Conservation (phyloP, 345 rosid genomes). For the Diplotaxis tenuifolia region DNA sequence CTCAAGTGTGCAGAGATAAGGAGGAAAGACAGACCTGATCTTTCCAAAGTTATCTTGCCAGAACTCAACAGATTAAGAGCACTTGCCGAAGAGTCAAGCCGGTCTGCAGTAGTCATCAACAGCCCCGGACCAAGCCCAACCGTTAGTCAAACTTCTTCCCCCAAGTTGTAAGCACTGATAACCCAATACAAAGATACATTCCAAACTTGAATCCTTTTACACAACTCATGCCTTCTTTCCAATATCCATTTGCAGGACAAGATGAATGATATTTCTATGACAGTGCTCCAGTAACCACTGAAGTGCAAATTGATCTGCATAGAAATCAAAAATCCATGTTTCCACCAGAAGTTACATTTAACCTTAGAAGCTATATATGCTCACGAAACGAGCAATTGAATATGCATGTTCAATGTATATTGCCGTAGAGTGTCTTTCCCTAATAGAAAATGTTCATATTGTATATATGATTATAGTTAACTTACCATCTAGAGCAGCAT, state of each 20-base stretch:
- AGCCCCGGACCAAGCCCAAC: slow-evolving; percentile 41
- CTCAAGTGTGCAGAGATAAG: slow-evolving; percentile 73
- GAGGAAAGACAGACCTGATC: slow-evolving; percentile 80
- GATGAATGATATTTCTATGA: slow-evolving; percentile 8
- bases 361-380: background rate
- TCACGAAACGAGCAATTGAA: slow-evolving; percentile 9
- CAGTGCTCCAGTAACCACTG: background rate
- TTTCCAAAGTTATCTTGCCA: slow-evolving; percentile 64
- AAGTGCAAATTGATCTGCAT: slow-evolving; percentile 11
- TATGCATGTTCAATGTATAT: slow-evolving; percentile 7
- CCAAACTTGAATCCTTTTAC: slow-evolving; percentile 10
- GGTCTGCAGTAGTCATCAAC: slow-evolving; percentile 24
- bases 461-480: slow-evolving; percentile 23
- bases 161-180: slow-evolving; percentile 25
- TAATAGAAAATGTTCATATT: slow-evolving; percentile 14
- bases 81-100: slow-evolving; percentile 53
- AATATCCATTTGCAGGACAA: slow-evolving; percentile 23
- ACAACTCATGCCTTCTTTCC: slow-evolving; percentile 1
- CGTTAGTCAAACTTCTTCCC: slow-evolving; percentile 32
- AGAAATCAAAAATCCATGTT: slow-evolving; percentile 20
- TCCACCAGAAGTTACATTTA: slow-evolving; percentile 11
- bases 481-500: slow-evolving; percentile 20
- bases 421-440: background rate
- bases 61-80: slow-evolving; percentile 62
- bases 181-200: slow-evolving; percentile 5